These are phyloP conservation scores for Pythium volutum DNA, from an alignment of 352 stramenopile genomes.

Conservation along the genomic window DNA sequence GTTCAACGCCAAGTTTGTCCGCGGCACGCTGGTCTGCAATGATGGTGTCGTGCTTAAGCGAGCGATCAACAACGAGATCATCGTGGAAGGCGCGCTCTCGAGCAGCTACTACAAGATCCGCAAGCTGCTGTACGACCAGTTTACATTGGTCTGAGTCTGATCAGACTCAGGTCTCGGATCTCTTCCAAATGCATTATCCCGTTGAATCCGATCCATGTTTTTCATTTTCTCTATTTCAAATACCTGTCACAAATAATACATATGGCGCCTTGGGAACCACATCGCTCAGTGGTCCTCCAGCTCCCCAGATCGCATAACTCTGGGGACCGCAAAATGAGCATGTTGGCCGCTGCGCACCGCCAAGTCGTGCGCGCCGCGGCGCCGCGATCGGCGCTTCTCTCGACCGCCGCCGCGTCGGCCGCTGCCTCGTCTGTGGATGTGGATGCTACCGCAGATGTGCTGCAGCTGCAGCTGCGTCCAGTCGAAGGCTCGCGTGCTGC, in stretches of 20 bases:
- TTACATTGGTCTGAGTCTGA: constrained; percentile 73
- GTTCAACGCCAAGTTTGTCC: constrained; percentile 88
- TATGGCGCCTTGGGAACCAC: constrained; percentile 21
- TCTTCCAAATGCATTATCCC: constrained; percentile 9
- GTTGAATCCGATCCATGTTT: constrained; percentile 9
- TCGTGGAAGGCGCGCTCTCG: constrained; percentile 82
- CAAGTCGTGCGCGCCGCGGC: constrained; percentile 31
- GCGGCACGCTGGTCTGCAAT: constrained; percentile 87
- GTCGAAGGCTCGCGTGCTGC: constrained; percentile 71
- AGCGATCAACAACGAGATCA: constrained; percentile 84
- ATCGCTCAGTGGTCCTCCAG: constrained; percentile 23
- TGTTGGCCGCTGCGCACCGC: constrained; percentile 31
- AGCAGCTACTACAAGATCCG: constrained; percentile 88
- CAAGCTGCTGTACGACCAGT: constrained; percentile 85
- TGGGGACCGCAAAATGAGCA: constrained; percentile 21
- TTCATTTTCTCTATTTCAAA: neutral
- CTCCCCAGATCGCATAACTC: neutral
- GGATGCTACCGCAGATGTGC: constrained; percentile 23
- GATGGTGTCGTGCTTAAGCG: constrained; percentile 86
- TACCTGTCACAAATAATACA: constrained; percentile 14
- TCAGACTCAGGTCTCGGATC: neutral
- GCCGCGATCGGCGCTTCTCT: constrained; percentile 36
- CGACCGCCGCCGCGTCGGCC: constrained; percentile 30
- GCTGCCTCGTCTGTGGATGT: constrained; percentile 8
- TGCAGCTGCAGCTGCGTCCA: constrained; percentile 64